Base-by-base conservation (phyloP, 768 basidiomycete genomes). In the Austroboletus eburneus region DNA sequence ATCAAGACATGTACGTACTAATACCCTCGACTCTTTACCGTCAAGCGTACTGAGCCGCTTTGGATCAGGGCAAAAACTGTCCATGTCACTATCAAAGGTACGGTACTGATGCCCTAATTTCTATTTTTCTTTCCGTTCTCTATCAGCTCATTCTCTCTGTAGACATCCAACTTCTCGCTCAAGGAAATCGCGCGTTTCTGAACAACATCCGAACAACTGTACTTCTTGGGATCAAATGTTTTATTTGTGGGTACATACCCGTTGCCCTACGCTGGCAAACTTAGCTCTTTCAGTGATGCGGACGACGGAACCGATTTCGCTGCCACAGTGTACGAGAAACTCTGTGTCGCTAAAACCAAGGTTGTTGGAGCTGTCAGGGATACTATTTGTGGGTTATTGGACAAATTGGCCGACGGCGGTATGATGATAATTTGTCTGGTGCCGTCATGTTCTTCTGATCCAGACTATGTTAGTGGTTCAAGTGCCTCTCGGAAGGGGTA, bases 81-180 rank as follows among this genome's bases (percentile, higher is more conserved):
- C n/a, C n/a, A 20, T 3, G 35, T 52, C 20, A 52, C 38, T 9
- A 27, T 53, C 38, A 35, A 22, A 23, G 39, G 50, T 52, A 20
- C 3, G 20, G 10, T 10, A 10, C 25, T n/a, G n/a, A n/a, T n/a
- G n/a, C n/a, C n/a, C n/a, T n/a, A n/a, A n/a, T n/a, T n/a, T n/a
- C n/a, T n/a, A n/a, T n/a, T 27, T 10, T 5, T 10, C 25, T 10
- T 27, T 27, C 6, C 25, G 5, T 27, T 27, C 25, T 27, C 0
- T 0, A n/a, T 6, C 4, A 6, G 12, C 30, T 2, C 2, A 18
- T 1, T 21, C n/a, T 10, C 12, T 24, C 13, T 46, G 22, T 13
- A 51, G 50, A 51, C 38, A 43, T 48, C 24, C 25, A 54, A 14
- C 51, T 49, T 37, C 46, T 1, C 13, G 32, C 42, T 30, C 22